Base-by-base conservation (phyloP, 768 basidiomycete genomes). In the Termitomyces sp. region DNA sequence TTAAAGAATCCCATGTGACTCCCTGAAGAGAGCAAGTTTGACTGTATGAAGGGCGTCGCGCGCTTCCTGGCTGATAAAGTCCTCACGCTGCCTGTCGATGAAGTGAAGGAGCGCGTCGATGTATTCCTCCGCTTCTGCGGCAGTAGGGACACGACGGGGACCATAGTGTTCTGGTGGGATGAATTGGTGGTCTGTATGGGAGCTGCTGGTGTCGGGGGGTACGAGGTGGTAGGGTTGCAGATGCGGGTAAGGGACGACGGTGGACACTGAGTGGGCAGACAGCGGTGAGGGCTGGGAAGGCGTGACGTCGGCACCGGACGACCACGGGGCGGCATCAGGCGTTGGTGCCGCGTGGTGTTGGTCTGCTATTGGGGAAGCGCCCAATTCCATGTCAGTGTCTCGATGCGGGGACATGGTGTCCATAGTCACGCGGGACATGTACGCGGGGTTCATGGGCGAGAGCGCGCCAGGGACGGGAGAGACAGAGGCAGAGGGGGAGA, bases 91-190 rank as follows among this genome's bases (percentile, higher is more conserved):
- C 32, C 65, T 65, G 65, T 85, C 80, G 59, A 86, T 66, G 59
- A 78, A 87, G 13, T 70, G 44, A 60, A 86, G 74, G 56, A 87
- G 72, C 60, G 72, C 80, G 65, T 81, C 76, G 53, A 86, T 68
- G 26, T 83, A 79, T 10, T 76, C 76, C 50, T 86, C 80, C 2
- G 79, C 84, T 50, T 84, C 79, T 0, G 69, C 64, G n/a, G 77
- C 64, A 49, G 77, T 74, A 20, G 80, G 76, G 29, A 70, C 63
- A 22, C 50, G 51, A 13, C 37, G 52, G 3, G 43, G 31, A 6
- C 9, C 32, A 44, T 46, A 57, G 20, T 46, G 36, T 22, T 36
- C 42, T 37, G 48, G 55, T 8, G 32, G 55, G 29, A 37, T 36
- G 36, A 39, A 37, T 0, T 20, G 34, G 9, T 24, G 16, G 24